Base-by-base conservation (phyloP, 108 stramenopile genomes). In the Stephanodiscus minutulus region DNA sequence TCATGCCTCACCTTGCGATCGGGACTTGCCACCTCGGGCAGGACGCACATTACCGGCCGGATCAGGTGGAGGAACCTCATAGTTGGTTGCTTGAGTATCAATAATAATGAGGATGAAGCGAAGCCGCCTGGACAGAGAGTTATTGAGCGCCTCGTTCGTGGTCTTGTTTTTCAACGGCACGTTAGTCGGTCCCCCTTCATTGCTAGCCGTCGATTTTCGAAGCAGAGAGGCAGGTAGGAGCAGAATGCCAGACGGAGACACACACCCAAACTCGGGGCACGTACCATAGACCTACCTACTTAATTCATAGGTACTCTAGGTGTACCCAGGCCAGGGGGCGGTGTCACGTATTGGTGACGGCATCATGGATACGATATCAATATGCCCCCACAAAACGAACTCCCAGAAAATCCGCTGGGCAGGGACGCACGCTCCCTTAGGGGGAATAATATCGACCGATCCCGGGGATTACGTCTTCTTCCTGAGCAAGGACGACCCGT, bases 41-140 rank as follows among this genome's bases (percentile, higher is more conserved):
- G 88, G 79, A 98, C 87, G 88, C 91, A 94, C 96, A 98, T 97
- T 52, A 98, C 98, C 53, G 98, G 98, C 44, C 97, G 95, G 73
- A 98, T 97, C 70, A 98, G 85, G 72, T 98, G 98, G 67, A 98
- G 87, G 84, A 98, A 98, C 72, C 97, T 90, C 97, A 98, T 98
- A 68, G 74, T 88, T 79, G 24, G 15, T 41, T 53, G 50, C 50
- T 56, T 7, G 15, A 10, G 20, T 18, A 5, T 41, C 20, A 17
- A 25, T 1, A 21, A 56, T 10, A 20, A 56, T 56, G 29, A 33
- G 0, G 3, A 33, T 56, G 55, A 56, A 10, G 52, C 25, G 50
- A 7, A 25, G 22, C 52, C 22, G 25, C 25, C 22, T 24, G 24
- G 25, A 53, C 22, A 25, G 52, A 8, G 11, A 22, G 52, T 25